A percentile compares a stretch with the other conserved stretches of the same genome.
Conservation (phyloP, 2,329 filamentous ascomycete genomes). For the Rhinocladiella similis region DNA sequence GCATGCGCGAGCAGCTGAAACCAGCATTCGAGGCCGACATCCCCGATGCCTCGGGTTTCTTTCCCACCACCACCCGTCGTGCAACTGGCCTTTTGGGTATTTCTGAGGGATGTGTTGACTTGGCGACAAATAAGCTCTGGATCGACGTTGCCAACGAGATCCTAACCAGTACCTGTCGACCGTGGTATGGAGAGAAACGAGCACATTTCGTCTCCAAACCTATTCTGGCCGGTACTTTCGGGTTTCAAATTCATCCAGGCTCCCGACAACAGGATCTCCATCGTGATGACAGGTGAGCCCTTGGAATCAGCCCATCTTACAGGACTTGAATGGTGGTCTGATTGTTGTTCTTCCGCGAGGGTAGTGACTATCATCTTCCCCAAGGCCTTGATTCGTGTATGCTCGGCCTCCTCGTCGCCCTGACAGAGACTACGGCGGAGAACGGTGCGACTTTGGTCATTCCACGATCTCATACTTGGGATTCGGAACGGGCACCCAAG, state of each 20-base stretch:
- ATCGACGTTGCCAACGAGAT: slow-evolving; percentile 35
- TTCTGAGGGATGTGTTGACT: slow-evolving; percentile 39
- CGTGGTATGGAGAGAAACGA: slow-evolving; percentile 32
- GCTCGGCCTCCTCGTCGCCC: slow-evolving; percentile 39
- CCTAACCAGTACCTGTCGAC: slow-evolving; percentile 36
- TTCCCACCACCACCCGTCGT: slow-evolving; percentile 27
- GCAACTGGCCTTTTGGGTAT: slow-evolving; percentile 40
- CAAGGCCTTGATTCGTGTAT: slow-evolving; percentile 25
- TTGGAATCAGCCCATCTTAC: too few species aligned
- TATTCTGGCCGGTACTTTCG: slow-evolving; percentile 33
- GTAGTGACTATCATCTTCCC: too few species aligned
- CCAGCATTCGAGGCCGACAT: slow-evolving; percentile 24
- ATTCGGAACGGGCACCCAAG: slow-evolving; percentile 10
- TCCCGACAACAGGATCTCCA: slow-evolving; percentile 27
- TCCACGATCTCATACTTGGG: slow-evolving; percentile 32
- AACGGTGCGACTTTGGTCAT: slow-evolving; percentile 35
- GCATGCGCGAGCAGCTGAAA: slow-evolving; percentile 24
- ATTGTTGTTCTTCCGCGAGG: too few species aligned
- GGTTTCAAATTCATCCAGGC: slow-evolving; percentile 30
- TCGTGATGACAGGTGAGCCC: slow-evolving; percentile 27
- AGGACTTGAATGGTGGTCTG: too few species aligned
- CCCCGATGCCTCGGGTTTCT: slow-evolving; percentile 25
- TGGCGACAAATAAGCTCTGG: slow-evolving; percentile 36
- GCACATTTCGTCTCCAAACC: slow-evolving; percentile 14
- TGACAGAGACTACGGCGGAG: slow-evolving; percentile 24